Evolutionary conservation across 1,284 basidiomycete genomes (phyloP), one percentile per base, ranked within the genome.

Genomic region (Pascua sp.): DNA sequence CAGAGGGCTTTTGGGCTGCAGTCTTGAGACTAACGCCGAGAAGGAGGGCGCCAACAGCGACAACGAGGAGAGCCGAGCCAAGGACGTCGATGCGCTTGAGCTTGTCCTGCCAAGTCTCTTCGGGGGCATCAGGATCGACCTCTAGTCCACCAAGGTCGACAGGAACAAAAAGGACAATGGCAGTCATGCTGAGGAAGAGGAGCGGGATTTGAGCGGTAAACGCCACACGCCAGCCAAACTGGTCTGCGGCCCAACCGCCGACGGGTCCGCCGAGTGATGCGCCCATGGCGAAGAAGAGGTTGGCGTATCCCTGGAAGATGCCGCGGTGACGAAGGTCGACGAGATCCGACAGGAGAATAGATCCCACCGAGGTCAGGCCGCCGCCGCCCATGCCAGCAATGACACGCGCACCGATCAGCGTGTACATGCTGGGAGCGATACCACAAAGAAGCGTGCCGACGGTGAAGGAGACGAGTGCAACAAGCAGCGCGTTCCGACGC

Each of bases 221-320:
- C 2, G 75, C 72, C 15, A 48, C 37, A 55, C 71, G 60, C 91
- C 90, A 93, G 67, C 90, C 90, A 68, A 89, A 85, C 13, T 68
- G 80, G 73, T 93, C 91, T 65, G 88, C 87, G 58, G 90, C 81
- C 86, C 86, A 91, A 15, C 91, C 91, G 47, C 91, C 91, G 5
- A 93, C 67, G 13, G 91, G 91, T 24, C 90, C 91, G 51, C 91
- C 90, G 15, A 91, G 76, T 37, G 86, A 88, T 45, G 88, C 85
- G 47, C 61, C 61, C 18, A 62, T 57, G 12, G 65, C 61, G 40
- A 61, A 76, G 81, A 71, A 79, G 86, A 92, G 84, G 72, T 91
- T 92, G 24, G 87, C 86, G 80, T 90, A 83, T 56, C 91, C 91
- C 76, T 94, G 91, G 70, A 90, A 92, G n/a, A 94, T 75, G 5